These are phyloP conservation scores for Penicillium sp. DNA, from an alignment of 2,329 filamentous ascomycete genomes.

Conservation along the genomic window DNA sequence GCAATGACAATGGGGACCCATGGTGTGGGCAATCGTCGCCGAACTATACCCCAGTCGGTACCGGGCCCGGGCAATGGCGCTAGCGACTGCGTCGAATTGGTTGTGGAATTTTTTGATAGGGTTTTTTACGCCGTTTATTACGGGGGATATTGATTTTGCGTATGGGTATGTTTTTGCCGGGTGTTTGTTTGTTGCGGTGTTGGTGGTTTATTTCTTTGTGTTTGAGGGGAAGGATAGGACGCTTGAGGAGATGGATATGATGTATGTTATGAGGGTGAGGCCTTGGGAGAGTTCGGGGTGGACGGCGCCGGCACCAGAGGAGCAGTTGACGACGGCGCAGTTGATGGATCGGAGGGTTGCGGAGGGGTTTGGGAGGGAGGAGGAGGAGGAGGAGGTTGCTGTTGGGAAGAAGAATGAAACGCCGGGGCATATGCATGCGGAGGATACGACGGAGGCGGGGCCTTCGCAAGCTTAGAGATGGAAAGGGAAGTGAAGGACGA, in stretches of 20 bases:
- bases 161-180: constrained; percentile 80
- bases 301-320: constrained; percentile 32
- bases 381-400: constrained; percentile 21
- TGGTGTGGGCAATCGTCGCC: constrained; percentile 56
- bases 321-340: constrained; percentile 36
- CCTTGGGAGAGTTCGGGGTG: constrained; percentile 65
- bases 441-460: constrained; percentile 27
- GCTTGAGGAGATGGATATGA: constrained; percentile 76
- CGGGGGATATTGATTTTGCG: constrained; percentile 70
- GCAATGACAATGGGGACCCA: constrained; percentile 71
- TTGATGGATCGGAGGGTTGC: constrained; percentile 34
- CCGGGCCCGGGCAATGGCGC: constrained; percentile 75
- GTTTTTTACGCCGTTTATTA: constrained; percentile 82
- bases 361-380: constrained; percentile 25
- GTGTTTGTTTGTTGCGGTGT: constrained; percentile 68
- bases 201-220: constrained; percentile 74
- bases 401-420: constrained; percentile 23
- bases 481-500: not conserved
- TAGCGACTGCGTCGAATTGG: constrained; percentile 79
- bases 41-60: constrained; percentile 52
- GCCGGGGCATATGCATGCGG: constrained; percentile 32
- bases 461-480: constrained; percentile 21
- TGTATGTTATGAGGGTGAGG: constrained; percentile 69
- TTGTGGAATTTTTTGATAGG: constrained; percentile 72
- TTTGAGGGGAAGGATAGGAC: constrained; percentile 73